These are phyloP conservation scores for Eucalyptus marginata DNA, from an alignment of 345 rosid species.

Conservation along the genomic window DNA sequence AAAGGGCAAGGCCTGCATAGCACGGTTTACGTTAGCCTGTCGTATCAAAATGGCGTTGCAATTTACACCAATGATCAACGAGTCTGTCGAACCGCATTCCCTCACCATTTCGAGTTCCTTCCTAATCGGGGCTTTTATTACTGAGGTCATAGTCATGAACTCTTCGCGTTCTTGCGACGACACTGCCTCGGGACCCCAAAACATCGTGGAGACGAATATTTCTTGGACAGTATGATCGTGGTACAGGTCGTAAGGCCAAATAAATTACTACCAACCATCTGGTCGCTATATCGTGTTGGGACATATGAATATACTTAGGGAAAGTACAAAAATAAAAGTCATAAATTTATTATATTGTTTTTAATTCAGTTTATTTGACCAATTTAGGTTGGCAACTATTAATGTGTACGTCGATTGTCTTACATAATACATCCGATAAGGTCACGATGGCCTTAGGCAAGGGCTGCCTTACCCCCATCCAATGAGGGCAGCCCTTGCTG, in stretches of 20 bases:
- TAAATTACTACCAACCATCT: neutral
- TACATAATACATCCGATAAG: no score
- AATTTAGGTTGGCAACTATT: no score
- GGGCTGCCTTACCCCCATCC: no score
- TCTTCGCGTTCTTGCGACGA: neutral
- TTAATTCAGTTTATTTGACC: rapidly evolving
- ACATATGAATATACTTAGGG: neutral
- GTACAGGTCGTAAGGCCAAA: neutral
- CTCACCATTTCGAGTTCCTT: neutral
- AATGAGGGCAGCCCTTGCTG: rapidly evolving
- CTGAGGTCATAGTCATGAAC: neutral
- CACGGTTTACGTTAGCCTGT: neutral
- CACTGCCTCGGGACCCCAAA: neutral
- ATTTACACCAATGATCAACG: neutral
- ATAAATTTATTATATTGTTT: rapidly evolving
- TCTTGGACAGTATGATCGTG: neutral
- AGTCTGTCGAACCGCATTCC: neutral
- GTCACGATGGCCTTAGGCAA: no score
- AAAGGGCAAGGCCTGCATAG: neutral
- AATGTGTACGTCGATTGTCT: rapidly evolving
- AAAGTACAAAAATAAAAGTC: neutral
- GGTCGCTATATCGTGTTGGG: neutral
- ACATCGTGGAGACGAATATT: neutral
- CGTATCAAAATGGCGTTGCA: neutral
- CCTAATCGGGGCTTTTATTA: neutral